These are phyloP conservation scores for Tetrahymena borealis DNA, from an alignment of 73 alveolate genomes.

Conservation along the genomic window DNA sequence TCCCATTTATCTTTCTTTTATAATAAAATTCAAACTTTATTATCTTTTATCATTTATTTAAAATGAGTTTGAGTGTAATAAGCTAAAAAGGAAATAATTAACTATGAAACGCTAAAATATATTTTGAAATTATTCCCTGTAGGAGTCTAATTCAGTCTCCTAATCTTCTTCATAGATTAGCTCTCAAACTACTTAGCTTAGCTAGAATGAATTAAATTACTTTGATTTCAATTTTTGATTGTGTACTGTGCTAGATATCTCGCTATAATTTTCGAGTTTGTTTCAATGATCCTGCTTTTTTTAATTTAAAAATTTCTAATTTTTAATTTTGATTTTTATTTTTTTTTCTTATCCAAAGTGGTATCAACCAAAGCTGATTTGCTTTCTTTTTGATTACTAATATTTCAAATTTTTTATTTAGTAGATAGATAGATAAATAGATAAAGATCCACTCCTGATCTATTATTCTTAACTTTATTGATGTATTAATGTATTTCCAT, in stretches of 20 bases:
- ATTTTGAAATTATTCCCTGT: too few species aligned
- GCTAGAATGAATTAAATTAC: background rate
- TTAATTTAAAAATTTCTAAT: background rate
- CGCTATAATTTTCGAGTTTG: background rate
- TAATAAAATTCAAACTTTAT: too few species aligned
- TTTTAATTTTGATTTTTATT: background rate
- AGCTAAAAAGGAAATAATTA: background rate
- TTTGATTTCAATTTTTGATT: background rate
- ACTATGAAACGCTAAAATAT: too few species aligned
- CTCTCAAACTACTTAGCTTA: background rate
- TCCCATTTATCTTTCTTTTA: background rate
- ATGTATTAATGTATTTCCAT: background rate
- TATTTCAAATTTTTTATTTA: background rate
- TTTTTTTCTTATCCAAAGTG: background rate
- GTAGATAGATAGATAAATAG: background rate
- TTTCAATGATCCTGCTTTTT: background rate
- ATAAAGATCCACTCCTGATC: background rate
- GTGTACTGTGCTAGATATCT: background rate
- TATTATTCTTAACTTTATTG: background rate
- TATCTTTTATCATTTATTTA: background rate
- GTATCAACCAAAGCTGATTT: background rate
- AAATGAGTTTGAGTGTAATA: background rate
- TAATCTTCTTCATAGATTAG: background rate
- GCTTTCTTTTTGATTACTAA: background rate
- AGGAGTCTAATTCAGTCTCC: background rate